Percentiles rank a stretch among this genome's conserved stretches.
These are phyloP conservation scores for Penicillium steckii DNA, from an alignment of 495 filamentous ascomycete species.

Conservation along the genomic window DNA sequence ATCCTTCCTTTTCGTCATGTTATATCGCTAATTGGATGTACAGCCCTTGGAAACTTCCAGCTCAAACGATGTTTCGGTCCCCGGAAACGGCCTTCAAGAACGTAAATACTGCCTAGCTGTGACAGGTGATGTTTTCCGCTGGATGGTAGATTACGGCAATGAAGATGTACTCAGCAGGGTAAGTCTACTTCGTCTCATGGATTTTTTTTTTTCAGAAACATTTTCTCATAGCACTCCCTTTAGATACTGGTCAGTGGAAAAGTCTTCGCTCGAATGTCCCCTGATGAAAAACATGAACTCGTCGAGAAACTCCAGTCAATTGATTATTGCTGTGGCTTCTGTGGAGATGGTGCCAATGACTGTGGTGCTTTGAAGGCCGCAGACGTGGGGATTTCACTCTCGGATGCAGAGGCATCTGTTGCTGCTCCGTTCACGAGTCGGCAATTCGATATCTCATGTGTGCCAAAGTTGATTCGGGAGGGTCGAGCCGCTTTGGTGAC, in stretches of 20 bases:
- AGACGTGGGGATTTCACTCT: constrained; percentile 97
- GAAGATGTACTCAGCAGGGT: constrained; percentile 72
- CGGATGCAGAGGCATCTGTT: constrained; percentile 96
- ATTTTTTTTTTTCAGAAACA: background rate
- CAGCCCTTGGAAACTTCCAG: constrained; percentile 68
- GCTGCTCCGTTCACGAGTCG: constrained; percentile 96
- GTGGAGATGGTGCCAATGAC: constrained; percentile 97
- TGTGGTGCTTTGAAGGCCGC: constrained; percentile 97
- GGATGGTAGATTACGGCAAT: constrained; percentile 87
- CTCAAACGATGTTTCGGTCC: constrained; percentile 76
- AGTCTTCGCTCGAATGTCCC: constrained; percentile 98
- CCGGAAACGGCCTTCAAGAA: constrained; percentile 75
- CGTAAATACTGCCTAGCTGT: constrained; percentile 85
- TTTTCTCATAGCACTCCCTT: background rate
- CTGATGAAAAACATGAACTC: constrained; percentile 97
- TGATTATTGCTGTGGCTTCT: constrained; percentile 95
- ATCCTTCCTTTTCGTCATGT: background rate
- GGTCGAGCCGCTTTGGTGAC: constrained; percentile 93
- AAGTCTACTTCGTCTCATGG: constrained; percentile 18
- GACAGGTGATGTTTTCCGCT: constrained; percentile 91
- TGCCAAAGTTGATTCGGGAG: constrained; percentile 92
- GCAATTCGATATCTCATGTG: constrained; percentile 94
- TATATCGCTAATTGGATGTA: constrained; percentile 24
- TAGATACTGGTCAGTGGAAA: constrained; percentile 88
- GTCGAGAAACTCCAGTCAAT: constrained; percentile 97